Evolutionary conservation across 208 protist species (phyloP).

Genomic region (Leptomonas pyrrhocoris): DNA sequence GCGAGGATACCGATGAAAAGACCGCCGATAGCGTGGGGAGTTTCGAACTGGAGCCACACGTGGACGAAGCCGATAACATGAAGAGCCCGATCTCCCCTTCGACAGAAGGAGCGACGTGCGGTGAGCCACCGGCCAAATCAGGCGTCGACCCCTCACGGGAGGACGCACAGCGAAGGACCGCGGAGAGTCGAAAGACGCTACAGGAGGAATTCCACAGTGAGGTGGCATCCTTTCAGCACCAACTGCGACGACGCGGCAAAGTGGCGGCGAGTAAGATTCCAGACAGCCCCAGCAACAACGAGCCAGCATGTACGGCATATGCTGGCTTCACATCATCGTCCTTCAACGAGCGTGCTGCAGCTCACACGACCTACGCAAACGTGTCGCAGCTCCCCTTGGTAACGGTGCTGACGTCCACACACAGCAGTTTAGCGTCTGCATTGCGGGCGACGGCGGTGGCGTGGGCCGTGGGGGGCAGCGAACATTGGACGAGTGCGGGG

Average conservation of each 20-base stretch:
- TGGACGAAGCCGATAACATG: too few species aligned
- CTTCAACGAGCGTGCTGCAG: neutral
- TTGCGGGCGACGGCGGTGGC: constrained; percentile 11
- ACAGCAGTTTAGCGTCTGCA: constrained; percentile 11
- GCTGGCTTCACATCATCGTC: neutral
- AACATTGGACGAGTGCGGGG: neutral
- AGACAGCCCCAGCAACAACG: neutral
- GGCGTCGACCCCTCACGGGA: too few species aligned
- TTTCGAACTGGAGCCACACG: too few species aligned
- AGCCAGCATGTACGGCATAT: too few species aligned
- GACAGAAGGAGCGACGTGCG: neutral
- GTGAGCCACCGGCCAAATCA: neutral
- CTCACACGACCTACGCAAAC: too few species aligned
- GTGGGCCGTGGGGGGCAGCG: constrained; percentile 2
- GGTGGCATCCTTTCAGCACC: constrained; percentile 6
- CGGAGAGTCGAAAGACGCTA: neutral
- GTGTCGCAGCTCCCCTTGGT: constrained; percentile 9
- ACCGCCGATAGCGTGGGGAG: too few species aligned
- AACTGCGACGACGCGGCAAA: neutral
- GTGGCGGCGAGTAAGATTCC: neutral
- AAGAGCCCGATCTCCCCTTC: too few species aligned
- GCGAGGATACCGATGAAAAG: neutral
- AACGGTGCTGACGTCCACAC: constrained; percentile 4
- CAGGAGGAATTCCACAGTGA: constrained; percentile 1
- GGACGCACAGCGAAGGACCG: too few species aligned